Base-by-base conservation (phyloP, 1,139 yeast species). In the Arxiozyma slooffiae region DNA sequence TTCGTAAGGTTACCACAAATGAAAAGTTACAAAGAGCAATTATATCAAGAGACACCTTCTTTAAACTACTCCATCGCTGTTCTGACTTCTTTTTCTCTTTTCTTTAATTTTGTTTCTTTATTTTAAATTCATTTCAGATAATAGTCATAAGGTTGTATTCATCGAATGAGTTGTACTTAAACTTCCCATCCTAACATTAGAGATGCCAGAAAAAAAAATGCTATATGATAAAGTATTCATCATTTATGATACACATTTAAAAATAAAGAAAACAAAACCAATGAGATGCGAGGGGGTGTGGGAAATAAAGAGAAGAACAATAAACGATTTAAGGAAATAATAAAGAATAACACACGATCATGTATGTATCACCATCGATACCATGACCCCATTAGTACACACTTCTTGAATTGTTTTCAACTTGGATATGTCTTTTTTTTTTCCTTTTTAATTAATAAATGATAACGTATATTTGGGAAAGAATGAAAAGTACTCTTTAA, bases 111-210 rank as follows among this genome's bases (percentile, higher is more conserved):
- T 26, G 16, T 16, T 22, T 40, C 17, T 20, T 21, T 14, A 16
- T 22, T 40, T 40, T 40, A 18, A 21, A 30, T 34, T 14, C 14
- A 23, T 9, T 42, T 52, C 54, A 52, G 54, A 48, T 30, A 24
- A 43, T 45, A 44, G 57, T 55, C 58, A 50, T 30, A 52, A 48
- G 52, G 48, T 55, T 60, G 60, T 62, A 64, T 63, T 64, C 67
- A 64, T 64, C 64, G 67, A 61, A 53, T 61, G 65, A 61, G 58
- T 52, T 55, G 67, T 63, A 63, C 67, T 63, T 60, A 63, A 63
- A 63, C 67, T 54, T 56, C 64, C 51, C 63, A 59, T 56, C 55
- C 67, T 63, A 63, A 59, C 66, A 62, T 63, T 63, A 63, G 67
- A 63, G 67, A 63, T 63, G 67, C 67, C 67, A 63, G 67, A 63